These are phyloP conservation scores for Calonectria pseudoreteaudii DNA, from an alignment of 2,329 filamentous ascomycete species.

Conservation along the genomic window DNA sequence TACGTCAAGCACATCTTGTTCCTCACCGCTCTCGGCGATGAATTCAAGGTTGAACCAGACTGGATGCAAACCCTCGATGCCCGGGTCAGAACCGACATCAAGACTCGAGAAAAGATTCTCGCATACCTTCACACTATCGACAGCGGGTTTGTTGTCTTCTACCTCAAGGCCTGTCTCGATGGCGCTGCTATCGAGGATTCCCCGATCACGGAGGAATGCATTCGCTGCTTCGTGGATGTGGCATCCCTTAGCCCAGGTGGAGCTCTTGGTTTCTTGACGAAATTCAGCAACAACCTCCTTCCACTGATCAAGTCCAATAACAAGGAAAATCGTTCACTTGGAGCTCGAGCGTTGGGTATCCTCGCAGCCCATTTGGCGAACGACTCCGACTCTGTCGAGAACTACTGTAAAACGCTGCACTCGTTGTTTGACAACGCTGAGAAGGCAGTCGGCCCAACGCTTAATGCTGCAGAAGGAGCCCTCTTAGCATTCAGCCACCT, in stretches of 20 bases:
- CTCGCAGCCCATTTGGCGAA: constrained; percentile 74
- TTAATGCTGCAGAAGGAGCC: constrained; percentile 60
- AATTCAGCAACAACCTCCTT: constrained; percentile 64
- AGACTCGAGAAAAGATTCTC: constrained; percentile 70
- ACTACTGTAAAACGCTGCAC: constrained; percentile 47
- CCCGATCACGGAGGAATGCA: constrained; percentile 59
- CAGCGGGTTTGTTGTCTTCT: constrained; percentile 52
- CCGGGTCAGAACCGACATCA: constrained; percentile 76
- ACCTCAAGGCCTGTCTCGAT: constrained; percentile 68
- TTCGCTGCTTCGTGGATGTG: constrained; percentile 65
- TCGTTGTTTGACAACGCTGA: constrained; percentile 59
- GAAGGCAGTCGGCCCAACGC: constrained; percentile 55
- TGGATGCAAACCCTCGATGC: constrained; percentile 87
- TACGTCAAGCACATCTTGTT: constrained; percentile 72
- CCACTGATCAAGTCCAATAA: constrained; percentile 78
- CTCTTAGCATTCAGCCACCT: constrained; percentile 59
- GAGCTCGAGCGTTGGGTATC: constrained; percentile 80
- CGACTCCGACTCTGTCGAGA: constrained; percentile 45
- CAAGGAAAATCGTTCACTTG: constrained; percentile 72
- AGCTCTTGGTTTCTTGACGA: constrained; percentile 61
- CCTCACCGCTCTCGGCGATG: constrained; percentile 58
- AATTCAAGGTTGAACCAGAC: constrained; percentile 76
- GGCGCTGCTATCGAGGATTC: constrained; percentile 63
- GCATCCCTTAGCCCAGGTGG: constrained; percentile 63
- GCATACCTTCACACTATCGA: constrained; percentile 61